Conservation (phyloP, 768 basidiomycete species). For the Suillus luteus region DNA sequence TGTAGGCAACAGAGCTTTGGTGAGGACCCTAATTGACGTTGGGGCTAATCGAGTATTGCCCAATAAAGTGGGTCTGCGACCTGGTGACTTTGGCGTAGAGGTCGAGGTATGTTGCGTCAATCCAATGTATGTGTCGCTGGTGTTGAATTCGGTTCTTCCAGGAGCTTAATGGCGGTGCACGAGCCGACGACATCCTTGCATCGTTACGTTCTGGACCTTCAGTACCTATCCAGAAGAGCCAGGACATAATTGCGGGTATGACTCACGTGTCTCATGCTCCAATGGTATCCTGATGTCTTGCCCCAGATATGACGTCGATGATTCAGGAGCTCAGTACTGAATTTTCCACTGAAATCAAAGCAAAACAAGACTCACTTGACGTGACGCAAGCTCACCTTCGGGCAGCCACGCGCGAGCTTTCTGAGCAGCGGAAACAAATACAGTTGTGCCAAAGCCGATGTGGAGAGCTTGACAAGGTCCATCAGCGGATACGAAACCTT, state of each 20-base stretch:
- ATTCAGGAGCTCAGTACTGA: conserved; percentile 77
- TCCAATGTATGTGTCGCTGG: not conserved
- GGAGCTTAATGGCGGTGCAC: conserved; percentile 71
- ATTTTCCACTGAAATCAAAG: conserved; percentile 80
- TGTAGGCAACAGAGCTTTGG: conserved; percentile 87
- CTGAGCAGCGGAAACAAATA: conserved; percentile 87
- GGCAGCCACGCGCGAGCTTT: conserved; percentile 86
- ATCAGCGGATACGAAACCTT: conserved; percentile 82
- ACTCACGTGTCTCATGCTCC: conserved; percentile 1
- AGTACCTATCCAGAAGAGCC: conserved; percentile 82
- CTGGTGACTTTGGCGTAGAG: conserved; percentile 95
- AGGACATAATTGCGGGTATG: conserved; percentile 80
- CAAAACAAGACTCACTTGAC: conserved; percentile 87
- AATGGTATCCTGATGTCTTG: conserved; percentile 15
- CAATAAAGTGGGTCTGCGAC: conserved; percentile 91
- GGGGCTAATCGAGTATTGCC: conserved; percentile 87
- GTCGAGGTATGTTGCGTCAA: conserved; percentile 62
- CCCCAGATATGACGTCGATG: conserved; percentile 80
- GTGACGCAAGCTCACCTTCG: conserved; percentile 85
- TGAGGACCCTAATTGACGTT: conserved; percentile 84
- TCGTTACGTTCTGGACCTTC: conserved; percentile 73
- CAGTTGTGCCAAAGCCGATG: conserved; percentile 72
- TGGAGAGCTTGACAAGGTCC: conserved; percentile 77
- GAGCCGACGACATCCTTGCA: conserved; percentile 80
- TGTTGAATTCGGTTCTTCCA: conserved; percentile 27